phyloP scores from a whole-genome alignment of 805 yeast species.

The Spathaspora girioi region DNA sequence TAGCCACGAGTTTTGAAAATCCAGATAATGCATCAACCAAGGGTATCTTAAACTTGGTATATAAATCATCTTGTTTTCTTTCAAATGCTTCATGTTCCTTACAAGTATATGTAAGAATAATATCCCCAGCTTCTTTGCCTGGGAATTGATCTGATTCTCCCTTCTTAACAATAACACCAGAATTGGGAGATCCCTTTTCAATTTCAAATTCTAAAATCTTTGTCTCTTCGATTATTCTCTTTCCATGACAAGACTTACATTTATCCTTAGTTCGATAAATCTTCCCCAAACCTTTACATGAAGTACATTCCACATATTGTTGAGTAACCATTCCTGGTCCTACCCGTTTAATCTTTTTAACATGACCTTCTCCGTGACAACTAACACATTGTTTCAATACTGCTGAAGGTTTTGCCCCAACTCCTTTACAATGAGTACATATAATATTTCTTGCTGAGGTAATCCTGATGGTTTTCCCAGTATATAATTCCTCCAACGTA shows the following conservation, averaged over 20 bases:
- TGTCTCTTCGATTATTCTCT: constrained; percentile 56
- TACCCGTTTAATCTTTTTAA: constrained; percentile 56
- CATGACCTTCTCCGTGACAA: constrained; percentile 73
- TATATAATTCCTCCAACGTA: constrained; percentile 68
- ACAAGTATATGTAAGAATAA: constrained; percentile 58
- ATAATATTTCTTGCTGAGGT: constrained; percentile 67
- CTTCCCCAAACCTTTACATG: constrained; percentile 71
- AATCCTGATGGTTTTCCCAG: constrained; percentile 76
- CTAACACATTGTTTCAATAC: constrained; percentile 51
- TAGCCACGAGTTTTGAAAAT: constrained; percentile 58
- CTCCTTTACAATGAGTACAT: constrained; percentile 72
- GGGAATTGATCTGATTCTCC: constrained; percentile 78
- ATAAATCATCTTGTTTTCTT: constrained; percentile 62
- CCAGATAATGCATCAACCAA: constrained; percentile 86
- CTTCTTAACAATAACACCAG: constrained; percentile 56
- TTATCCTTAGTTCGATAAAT: constrained; percentile 59
- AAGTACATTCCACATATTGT: constrained; percentile 55
- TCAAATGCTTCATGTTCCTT: constrained; percentile 46
- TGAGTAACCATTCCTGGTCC: constrained; percentile 76
- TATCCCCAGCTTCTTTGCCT: constrained; percentile 75
- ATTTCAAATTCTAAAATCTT: constrained; percentile 75
- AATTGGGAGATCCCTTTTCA: constrained; percentile 63
- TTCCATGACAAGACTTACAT: constrained; percentile 76
- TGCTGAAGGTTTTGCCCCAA: constrained; percentile 67
- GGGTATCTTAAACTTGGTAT: constrained; percentile 56